A percentile compares a stretch with the other conserved stretches of the same genome.
These are phyloP conservation scores for Xylaria cubensis DNA, from an alignment of 495 filamentous ascomycete species.

Conservation along the genomic window DNA sequence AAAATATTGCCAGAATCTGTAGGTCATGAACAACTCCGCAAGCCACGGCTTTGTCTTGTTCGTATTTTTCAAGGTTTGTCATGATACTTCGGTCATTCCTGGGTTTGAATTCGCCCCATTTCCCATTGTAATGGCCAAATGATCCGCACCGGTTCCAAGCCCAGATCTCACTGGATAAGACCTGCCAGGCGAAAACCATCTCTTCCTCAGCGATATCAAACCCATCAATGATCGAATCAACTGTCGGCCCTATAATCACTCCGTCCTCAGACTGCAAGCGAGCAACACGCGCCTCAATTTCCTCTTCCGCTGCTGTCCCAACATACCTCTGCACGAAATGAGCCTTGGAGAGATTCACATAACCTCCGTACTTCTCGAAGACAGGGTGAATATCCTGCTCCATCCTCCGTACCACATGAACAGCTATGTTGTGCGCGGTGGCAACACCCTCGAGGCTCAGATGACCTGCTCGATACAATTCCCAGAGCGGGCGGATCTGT, in stretches of 20 bases:
- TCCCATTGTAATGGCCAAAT: background rate
- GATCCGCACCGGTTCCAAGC: background rate
- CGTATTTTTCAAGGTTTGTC: slow-evolving; percentile 10
- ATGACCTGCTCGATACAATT: slow-evolving; percentile 4
- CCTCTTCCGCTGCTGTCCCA: background rate
- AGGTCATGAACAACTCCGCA: background rate
- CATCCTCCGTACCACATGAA: background rate
- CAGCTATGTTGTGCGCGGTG: slow-evolving; percentile 9
- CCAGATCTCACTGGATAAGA: background rate
- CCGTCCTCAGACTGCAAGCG: background rate
- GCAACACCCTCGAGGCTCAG: slow-evolving; percentile 3
- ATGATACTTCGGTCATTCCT: slow-evolving; percentile 5
- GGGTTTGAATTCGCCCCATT: slow-evolving; percentile 7
- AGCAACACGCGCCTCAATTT: background rate
- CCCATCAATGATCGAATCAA: slow-evolving; percentile 8
- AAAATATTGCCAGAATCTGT: background rate
- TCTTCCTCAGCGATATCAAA: slow-evolving; percentile 19
- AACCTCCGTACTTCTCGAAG: background rate
- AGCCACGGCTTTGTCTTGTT: background rate
- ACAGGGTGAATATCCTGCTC: background rate
- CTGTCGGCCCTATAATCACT: too few species aligned
- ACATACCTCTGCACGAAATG: slow-evolving; percentile 5
- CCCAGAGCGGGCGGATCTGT: slow-evolving; percentile 13
- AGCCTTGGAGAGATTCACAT: background rate
- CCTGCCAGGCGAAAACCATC: slow-evolving; percentile 14